These are phyloP conservation scores for Paramecium caudatum DNA, from an alignment of 73 alveolate species.

Conservation along the genomic window DNA sequence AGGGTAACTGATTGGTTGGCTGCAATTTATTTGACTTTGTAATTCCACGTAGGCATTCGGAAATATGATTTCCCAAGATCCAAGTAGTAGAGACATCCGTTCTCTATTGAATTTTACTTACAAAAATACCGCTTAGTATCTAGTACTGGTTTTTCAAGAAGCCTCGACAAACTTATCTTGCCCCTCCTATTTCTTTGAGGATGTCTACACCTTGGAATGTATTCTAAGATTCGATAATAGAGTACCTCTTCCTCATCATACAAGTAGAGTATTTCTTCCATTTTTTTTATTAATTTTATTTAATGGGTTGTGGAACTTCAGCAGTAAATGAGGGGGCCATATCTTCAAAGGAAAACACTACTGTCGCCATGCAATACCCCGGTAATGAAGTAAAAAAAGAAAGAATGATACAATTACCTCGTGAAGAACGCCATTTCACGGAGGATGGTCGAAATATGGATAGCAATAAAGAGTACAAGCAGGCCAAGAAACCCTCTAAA, in stretches of 20 bases:
- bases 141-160: conserved; percentile 4
- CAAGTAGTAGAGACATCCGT: conserved; percentile 48
- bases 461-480: not conserved
- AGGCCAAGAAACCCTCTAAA: not conserved
- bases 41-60: conserved; percentile 17
- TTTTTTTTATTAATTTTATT: conserved; percentile 17
- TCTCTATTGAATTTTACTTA: not conserved
- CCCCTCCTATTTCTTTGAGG: not conserved
- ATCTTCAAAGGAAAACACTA: not conserved
- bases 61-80: conserved; percentile 37
- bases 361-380: not conserved
- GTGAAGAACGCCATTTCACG: not conserved
- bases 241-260: conserved; percentile 58
- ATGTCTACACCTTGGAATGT: not conserved
- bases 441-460: conserved; percentile 29
- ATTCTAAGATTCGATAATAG: not conserved
- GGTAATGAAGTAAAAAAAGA: no score
- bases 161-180: conserved; percentile 31
- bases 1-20: conserved; percentile 29
- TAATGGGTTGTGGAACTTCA: conserved; percentile 37
- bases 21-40: conserved; percentile 3
- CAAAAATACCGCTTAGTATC: conserved; percentile 10
- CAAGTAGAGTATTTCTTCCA: conserved; percentile 39
- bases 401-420: not conserved
- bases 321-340: not conserved